Evolutionary conservation across 805 yeast species (phyloP), one percentile per base, ranked within the genome.

Genomic region (Ogataea naganishii): DNA sequence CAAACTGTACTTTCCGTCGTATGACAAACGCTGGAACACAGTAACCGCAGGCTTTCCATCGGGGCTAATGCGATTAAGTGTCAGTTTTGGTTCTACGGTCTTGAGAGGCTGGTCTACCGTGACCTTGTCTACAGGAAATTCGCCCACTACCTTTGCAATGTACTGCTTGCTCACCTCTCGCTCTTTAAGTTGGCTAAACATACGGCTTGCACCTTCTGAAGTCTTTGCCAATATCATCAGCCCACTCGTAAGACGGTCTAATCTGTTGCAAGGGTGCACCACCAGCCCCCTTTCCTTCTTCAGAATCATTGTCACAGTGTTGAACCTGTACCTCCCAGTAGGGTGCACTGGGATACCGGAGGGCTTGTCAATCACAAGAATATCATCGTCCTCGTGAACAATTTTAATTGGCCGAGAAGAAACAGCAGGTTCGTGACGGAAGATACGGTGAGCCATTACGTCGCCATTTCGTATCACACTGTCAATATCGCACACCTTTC

Each of bases 271-370:
- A 0, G 92, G 62, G 49, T 86, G 95, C 2, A 80, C 89, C 2
- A 59, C 56, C 24, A 69, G 59, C 1, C 78, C 79, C 35, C 64
- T 51, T 43, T 88, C 94, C 32, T 74, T 72, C 51, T 83, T 78
- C 40, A 92, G 55, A 4, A 85, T 72, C 50, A 77, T 79, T 8
- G 94, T 82, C 14, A 84, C 69, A 1, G 94, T 73, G 50, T 78
- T 72, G 54, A 74, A 73, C 48, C 92, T 49, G 63, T 77, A 75
- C 39, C 88, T 58, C 0, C 97, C 98, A 0, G 96, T 80, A 4
- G 98, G 97, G 51, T 92, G 98, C 0, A 84, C 95, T 0, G 98
- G 96, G 3, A 92, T 68, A 0, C 98, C 96, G 4, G 92, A 70
- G 0, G 98, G 98, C 41, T 92, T 92, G 51, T 89, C 95, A 14